These are phyloP conservation scores for Hamamelis virginiana DNA, from an alignment of 164 flowering plant species.

Conservation along the genomic window DNA sequence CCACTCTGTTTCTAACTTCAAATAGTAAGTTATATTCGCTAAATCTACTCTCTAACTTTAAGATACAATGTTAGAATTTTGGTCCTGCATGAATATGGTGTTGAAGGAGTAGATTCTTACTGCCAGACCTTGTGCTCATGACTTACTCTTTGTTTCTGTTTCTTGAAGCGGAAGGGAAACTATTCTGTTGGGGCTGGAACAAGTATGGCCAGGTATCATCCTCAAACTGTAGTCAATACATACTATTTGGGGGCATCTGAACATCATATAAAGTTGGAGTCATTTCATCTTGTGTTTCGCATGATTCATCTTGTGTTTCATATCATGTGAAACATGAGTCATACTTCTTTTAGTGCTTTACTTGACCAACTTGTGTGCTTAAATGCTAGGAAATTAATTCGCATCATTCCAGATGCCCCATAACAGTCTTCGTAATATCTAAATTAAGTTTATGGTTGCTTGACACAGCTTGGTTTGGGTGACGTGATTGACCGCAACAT, in stretches of 20 bases:
- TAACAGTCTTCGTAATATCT: background rate
- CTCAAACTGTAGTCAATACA: background rate
- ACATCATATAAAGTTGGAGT: background rate
- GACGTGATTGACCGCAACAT: constrained; percentile 83
- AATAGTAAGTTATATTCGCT: no score
- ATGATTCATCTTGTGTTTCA: background rate
- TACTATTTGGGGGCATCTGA: background rate
- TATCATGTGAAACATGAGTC: no score
- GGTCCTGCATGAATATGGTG: background rate
- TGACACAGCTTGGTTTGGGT: constrained; percentile 83
- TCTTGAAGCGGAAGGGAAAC: constrained; percentile 63
- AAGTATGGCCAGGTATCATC: constrained; percentile 90
- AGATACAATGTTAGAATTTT: background rate
- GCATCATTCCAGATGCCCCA: background rate
- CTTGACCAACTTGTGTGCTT: background rate
- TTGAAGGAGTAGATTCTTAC: no score
- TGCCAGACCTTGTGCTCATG: no score
- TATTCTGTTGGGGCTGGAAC: constrained; percentile 99
- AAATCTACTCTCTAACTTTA: no score
- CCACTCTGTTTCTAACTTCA: no score
- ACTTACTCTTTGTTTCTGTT: constrained; percentile 13
- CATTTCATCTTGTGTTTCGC: background rate
- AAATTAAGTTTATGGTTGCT: background rate
- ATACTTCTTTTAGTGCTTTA: no score
- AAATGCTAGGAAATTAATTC: background rate